A percentile compares a stretch with the other conserved stretches of the same genome.
Conservation (phyloP, 768 basidiomycete genomes). For the Pisolithus microcarpus region DNA sequence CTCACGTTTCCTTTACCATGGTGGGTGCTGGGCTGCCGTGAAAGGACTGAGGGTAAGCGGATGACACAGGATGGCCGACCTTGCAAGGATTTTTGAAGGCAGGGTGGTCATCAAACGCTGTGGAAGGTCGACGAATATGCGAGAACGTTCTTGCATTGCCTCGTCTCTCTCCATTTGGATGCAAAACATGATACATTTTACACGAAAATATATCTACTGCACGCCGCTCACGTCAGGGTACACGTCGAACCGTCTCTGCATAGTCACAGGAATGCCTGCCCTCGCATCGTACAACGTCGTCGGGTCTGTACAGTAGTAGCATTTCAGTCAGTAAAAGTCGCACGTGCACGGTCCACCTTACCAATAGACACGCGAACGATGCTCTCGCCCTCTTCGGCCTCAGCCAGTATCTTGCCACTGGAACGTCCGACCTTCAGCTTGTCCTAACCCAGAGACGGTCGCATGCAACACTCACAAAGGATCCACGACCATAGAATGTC, state of each 20-base stretch:
- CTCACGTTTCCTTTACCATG: slow-evolving; percentile 69
- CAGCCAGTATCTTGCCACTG: slow-evolving; percentile 69
- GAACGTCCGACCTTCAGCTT: slow-evolving; percentile 3
- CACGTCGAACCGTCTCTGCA: slow-evolving; percentile 87
- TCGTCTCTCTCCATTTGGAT: slow-evolving; percentile 14
- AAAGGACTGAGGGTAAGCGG: slow-evolving; percentile 6
- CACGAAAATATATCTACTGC: not conserved
- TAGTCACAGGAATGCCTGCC: slow-evolving; percentile 84
- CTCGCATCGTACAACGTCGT: slow-evolving; percentile 58
- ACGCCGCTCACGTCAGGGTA: slow-evolving; percentile 62
- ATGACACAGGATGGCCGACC: slow-evolving; percentile 13
- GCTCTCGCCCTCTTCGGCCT: slow-evolving; percentile 70
- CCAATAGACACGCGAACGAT: slow-evolving; percentile 81
- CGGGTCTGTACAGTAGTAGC: slow-evolving; percentile 45
- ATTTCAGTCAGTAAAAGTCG: not conserved
- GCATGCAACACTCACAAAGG: slow-evolving; percentile 54
- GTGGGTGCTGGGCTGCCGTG: slow-evolving; percentile 2
- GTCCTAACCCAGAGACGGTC: not conserved
- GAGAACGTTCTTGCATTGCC: slow-evolving; percentile 18
- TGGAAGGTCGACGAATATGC: slow-evolving; percentile 35
- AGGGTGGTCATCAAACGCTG: slow-evolving; percentile 22
- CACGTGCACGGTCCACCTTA: slow-evolving; percentile 29
- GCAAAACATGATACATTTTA: not conserved
- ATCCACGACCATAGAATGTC: slow-evolving; percentile 87
- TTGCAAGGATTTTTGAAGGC: slow-evolving; percentile 14